Conservation (phyloP, 2,329 filamentous ascomycete species). For the Hyphodiscus sp. region DNA sequence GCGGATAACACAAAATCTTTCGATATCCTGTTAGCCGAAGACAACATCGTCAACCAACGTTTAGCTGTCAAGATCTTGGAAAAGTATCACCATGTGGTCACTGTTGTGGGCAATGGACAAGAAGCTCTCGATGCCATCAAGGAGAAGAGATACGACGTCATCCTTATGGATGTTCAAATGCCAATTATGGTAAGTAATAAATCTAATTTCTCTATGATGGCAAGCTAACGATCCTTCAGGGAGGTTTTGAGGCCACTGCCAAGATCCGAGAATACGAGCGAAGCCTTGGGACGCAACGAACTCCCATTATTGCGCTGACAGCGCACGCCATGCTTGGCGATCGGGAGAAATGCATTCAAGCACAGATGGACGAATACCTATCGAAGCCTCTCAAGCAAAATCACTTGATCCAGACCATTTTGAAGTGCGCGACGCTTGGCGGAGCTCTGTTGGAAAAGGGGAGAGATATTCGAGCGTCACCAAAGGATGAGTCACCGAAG, state of each 20-base stretch:
- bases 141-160: constrained; percentile 87
- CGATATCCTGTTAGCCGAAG: constrained; percentile 90
- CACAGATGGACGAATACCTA: constrained; percentile 98
- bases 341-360: constrained; percentile 94
- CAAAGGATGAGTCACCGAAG: constrained; percentile 25
- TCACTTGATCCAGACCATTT: constrained; percentile 93
- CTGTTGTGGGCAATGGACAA: constrained; percentile 89
- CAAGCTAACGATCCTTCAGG: constrained; percentile 46
- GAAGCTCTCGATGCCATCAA: constrained; percentile 92
- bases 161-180: constrained; percentile 99
- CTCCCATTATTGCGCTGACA: constrained; percentile 93
- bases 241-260: constrained; percentile 92
- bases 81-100: constrained; percentile 90
- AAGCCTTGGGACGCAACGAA: constrained; percentile 70
- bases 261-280: constrained; percentile 96
- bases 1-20: constrained; percentile 94
- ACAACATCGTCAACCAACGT: constrained; percentile 95
- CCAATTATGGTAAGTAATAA: constrained; percentile 78
- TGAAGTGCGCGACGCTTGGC: constrained; percentile 91
- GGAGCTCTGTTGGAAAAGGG: constrained; percentile 76
- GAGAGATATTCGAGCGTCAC: constrained; percentile 43
- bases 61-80: constrained; percentile 94
- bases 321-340: constrained; percentile 99
- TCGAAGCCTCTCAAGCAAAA: constrained; percentile 96
- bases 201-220: background rate